Evolutionary conservation across 139 green algal species (phyloP).

Genomic region (Medakamo hakoo): DNA sequence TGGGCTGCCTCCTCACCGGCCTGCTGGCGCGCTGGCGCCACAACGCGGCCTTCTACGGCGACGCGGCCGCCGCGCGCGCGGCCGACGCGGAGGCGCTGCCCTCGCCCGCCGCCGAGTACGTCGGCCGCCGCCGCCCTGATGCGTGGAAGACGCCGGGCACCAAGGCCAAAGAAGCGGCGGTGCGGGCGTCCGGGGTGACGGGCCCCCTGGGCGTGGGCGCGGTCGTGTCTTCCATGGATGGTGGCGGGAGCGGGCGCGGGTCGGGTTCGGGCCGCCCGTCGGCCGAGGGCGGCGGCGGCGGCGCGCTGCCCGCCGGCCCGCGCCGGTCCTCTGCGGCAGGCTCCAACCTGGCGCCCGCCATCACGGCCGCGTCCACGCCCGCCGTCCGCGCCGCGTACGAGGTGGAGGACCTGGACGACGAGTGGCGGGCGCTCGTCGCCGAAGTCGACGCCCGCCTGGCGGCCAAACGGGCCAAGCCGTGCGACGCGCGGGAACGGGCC

Average conservation of each 20-base stretch:
- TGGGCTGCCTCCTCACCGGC: not conserved
- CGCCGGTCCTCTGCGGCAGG: too few relatives aligned
- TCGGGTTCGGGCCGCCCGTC: too few relatives aligned
- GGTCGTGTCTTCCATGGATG: not conserved
- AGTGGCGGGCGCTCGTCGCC: slow-evolving; percentile 10
- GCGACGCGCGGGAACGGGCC: not conserved
- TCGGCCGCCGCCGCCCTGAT: too few relatives aligned
- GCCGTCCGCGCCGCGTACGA: slow-evolving; percentile 8
- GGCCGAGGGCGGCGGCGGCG: too few relatives aligned
- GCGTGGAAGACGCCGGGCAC: not conserved
- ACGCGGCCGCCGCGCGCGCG: not conserved
- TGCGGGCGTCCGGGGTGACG: slow-evolving; percentile 3
- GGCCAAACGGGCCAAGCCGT: not conserved
- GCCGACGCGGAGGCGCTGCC: not conserved
- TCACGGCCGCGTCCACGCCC: not conserved
- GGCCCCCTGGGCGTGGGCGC: slow-evolving; percentile 1
- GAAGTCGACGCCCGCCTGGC: slow-evolving; percentile 7
- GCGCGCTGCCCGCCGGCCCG: too few relatives aligned
- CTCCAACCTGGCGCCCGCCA: not conserved
- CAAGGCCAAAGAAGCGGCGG: not conserved
- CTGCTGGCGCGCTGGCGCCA: slow-evolving; percentile 5
- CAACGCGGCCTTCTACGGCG: slow-evolving; percentile 1
- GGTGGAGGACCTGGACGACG: slow-evolving; percentile 15
- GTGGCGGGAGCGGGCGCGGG: slow-evolving; percentile 1
- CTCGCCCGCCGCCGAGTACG: not conserved